Base-by-base conservation (phyloP, 495 filamentous ascomycete species). In the Penicillium bialowiezense region DNA sequence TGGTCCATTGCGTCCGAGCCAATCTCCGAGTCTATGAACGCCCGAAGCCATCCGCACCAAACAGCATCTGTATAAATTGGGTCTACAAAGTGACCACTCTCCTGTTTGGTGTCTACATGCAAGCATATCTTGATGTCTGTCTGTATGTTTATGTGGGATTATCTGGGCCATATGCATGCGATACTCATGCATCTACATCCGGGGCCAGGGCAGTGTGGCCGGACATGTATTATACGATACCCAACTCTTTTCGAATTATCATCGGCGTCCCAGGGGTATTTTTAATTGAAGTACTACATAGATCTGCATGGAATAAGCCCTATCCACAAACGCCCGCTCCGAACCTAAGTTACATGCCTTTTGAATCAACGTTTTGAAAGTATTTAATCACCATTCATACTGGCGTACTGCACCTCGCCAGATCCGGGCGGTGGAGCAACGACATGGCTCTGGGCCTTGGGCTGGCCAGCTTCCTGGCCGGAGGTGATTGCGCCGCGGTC, bases 371-470 rank as follows among this genome's bases (percentile, higher is more conserved):
- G 41, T 13, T 49, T 21, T 24, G 18, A 24, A 23, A 43, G 8
- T 36, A 33, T 52, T 80, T 75, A 95, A 60, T 95, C 87, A 3
- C 91, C 91, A 45, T 85, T 78, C 67, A 96, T 70, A 62, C 89
- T 92, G 32, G 89, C 87, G 71, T 97, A 97, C 41, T 89, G 76
- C 21, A 91, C 81, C 48, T 90, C 86, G 13, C 81, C 85, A 13
- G 74, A 73, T n/a, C 93, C 93, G 0, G 93, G 93, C 8, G 93
- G 93, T 8, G 88, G 80, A 24, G 89, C 88, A 43, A 95, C 74
- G 5, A 75, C 63, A 41, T 85, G 68, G 33, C 41, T 68, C 21
- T 56, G 58, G 2, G 78, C 68, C 13, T 81, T 57, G 37, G 81
- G 67, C 36, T 68, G 53, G 6, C 45, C 67, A 23, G 59, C 49